Percentiles rank a stretch among this genome's conserved stretches.
phyloP scores from a whole-genome alignment of 1,284 basidiomycete species.

The Trametes sp. region DNA sequence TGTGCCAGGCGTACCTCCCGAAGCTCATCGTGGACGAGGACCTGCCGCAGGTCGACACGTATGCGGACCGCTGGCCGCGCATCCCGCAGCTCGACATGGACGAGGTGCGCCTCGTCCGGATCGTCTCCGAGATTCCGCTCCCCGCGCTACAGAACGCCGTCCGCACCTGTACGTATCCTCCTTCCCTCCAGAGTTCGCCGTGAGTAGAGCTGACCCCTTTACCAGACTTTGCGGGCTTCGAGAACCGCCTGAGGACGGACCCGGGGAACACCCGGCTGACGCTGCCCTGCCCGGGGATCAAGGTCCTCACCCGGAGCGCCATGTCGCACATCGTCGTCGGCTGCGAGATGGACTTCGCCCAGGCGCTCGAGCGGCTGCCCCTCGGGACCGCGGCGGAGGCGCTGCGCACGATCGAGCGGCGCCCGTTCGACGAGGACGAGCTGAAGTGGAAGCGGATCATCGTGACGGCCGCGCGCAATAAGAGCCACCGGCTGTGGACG shows the following conservation, averaged over 20 bases:
- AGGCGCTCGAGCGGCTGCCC: constrained; percentile 16
- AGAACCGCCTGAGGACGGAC: constrained; percentile 12
- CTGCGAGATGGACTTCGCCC: constrained; percentile 15
- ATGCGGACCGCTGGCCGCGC: constrained; percentile 2
- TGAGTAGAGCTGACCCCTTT: too few relatives aligned
- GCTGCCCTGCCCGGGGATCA: constrained; percentile 19
- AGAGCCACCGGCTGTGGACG: constrained; percentile 10
- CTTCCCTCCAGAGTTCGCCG: too few relatives aligned
- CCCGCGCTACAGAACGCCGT: constrained; percentile 11
- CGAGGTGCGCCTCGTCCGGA: background rate
- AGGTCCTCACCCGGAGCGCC: background rate
- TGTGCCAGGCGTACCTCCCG: constrained; percentile 18
- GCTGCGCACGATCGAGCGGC: constrained; percentile 21
- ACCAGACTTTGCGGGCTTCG: constrained; percentile 12
- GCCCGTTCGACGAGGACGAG: constrained; percentile 21
- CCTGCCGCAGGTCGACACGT: background rate
- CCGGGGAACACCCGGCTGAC: constrained; percentile 16
- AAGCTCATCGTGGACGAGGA: constrained; percentile 5
- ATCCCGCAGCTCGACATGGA: constrained; percentile 14
- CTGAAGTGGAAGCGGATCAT: constrained; percentile 13
- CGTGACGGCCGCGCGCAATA: constrained; percentile 4
- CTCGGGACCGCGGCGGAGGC: constrained; percentile 24
- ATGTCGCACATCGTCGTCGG: constrained; percentile 1
- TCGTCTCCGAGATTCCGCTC: constrained; percentile 6
- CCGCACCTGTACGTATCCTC: background rate